Evolutionary conservation across 768 basidiomycete genomes (phyloP), one percentile per base, ranked within the genome.

Genomic region (Suillus paluster): DNA sequence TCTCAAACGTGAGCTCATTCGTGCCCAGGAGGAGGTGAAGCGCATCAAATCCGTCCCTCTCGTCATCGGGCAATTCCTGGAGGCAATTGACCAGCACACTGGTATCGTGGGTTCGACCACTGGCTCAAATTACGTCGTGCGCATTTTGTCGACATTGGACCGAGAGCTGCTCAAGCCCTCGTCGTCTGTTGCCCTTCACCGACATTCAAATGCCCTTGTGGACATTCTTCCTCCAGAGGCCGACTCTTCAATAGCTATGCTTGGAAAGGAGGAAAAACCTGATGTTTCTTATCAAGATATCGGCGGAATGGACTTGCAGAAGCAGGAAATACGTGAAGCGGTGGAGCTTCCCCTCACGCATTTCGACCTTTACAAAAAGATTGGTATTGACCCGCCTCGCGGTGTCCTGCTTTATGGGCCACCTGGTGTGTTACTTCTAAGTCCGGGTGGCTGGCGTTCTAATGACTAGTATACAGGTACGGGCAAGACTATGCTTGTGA

Each of bases 401-500:
- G 97, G 97, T 78, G 97, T 99, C 3, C 78, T 99, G 59, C 83
- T 99, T 15, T 98, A 97, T 71, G 97, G 97, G 1, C 97, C 97
- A 38, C 97, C 97, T 71, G 97, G 96, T 92, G 70, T 54, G 83
- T 68, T 15, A 30, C 34, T 56, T 5, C 15, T 44, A 57, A 2
- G 19, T 10, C 7, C 55, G 49, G 17, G 34, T 45, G 5, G 30
- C 45, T 42, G 12, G 5, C 30, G 8, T 58, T 14, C 63, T 66
- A 44, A 70, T 60, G 44, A 49, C 12, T n/a, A 25, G 25, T 53
- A 19, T 50, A n/a, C 58, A 95, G 97, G 97, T 64, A 99, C 97
- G 3, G 97, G 97, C 33, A 99, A 99, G 81, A 99, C 97, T 3
- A 98, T 99, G 96, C 81, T 99, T 64, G 97, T 99, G 57, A 99